Conservation (phyloP, 805 yeast species). For the Yarrowia sp. region DNA sequence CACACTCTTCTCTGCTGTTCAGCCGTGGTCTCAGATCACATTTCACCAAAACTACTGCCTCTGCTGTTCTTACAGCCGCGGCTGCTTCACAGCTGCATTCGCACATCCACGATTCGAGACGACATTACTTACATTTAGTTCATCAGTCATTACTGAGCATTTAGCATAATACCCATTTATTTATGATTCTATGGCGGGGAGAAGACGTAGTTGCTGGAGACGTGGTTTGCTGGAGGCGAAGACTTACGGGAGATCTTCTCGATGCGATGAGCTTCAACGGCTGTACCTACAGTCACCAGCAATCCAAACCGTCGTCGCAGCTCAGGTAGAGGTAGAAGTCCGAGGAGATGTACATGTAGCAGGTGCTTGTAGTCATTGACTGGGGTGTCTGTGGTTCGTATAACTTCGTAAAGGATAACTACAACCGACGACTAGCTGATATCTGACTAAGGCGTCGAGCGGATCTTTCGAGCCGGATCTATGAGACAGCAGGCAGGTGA, state of each 20-base stretch:
- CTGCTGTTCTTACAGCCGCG: background rate
- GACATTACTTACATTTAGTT: background rate
- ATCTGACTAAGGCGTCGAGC: too few species aligned
- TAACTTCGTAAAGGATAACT: too few species aligned
- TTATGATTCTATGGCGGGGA: background rate
- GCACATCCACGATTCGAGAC: too few species aligned
- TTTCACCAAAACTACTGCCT: background rate
- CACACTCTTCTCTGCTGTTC: background rate
- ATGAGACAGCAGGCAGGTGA: too few species aligned
- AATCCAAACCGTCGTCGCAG: too few species aligned
- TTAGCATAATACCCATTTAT: conserved; percentile 21
- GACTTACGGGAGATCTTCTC: too few species aligned
- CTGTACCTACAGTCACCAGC: too few species aligned
- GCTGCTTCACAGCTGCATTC: background rate
- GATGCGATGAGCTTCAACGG: too few species aligned
- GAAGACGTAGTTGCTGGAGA: background rate
- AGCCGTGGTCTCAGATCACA: background rate
- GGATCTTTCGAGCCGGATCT: too few species aligned
- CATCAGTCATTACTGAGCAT: conserved; percentile 13
- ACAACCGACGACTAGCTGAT: too few species aligned
- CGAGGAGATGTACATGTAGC: background rate
- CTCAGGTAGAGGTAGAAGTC: background rate
- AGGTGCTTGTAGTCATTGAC: background rate
- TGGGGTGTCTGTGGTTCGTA: background rate
- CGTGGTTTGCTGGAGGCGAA: too few species aligned